Conservation (phyloP, 495 filamentous ascomycete species). For the Xylaria curta region DNA sequence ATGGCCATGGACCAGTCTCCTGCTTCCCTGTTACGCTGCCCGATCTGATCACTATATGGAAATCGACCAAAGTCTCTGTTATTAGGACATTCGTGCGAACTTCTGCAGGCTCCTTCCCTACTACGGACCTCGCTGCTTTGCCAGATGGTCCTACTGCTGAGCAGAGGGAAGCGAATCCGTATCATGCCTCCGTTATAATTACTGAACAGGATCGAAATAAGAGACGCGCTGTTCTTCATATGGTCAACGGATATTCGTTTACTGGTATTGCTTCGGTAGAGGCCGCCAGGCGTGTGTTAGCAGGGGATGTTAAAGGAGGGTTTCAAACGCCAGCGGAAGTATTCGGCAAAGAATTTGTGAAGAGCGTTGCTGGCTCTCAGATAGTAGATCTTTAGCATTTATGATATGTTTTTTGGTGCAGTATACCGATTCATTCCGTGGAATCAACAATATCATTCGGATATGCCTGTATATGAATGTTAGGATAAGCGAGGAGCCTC, state of each 20-base stretch:
- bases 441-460: not conserved
- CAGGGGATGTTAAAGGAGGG: not conserved
- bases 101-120: conserved; percentile 9
- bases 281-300: not conserved
- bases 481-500: not conserved
- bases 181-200: conserved; percentile 14
- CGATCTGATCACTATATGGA: conserved; percentile 19
- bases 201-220: not conserved
- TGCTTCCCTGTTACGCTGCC: conserved; percentile 17
- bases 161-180: conserved; percentile 3
- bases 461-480: not conserved
- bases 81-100: conserved; percentile 7
- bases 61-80: not conserved
- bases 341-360: conserved; percentile 5
- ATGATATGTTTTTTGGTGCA: not conserved
- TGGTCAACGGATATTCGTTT: conserved; percentile 18
- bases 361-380: not conserved
- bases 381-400: not conserved
- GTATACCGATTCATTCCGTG: not conserved
- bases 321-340: conserved; percentile 18
- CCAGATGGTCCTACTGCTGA: conserved; percentile 12
- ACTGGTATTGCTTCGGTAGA: conserved; percentile 16
- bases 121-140: conserved; percentile 5
- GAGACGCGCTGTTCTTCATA: conserved; percentile 11
- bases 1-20: not conserved